Evolutionary conservation across 2,329 filamentous ascomycete species (phyloP).

Genomic region (Colletotrichum sp.): DNA sequence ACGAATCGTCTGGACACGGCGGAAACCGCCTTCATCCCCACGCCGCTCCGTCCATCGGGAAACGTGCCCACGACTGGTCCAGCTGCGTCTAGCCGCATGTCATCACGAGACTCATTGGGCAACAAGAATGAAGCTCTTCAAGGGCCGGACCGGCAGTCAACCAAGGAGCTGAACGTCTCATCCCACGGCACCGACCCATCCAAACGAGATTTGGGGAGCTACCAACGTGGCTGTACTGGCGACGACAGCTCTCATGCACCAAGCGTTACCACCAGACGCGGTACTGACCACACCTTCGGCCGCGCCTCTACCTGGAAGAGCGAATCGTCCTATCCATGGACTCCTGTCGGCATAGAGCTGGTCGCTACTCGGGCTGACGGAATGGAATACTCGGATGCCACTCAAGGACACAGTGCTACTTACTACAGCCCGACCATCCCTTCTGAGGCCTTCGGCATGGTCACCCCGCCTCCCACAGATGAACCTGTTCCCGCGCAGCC

Average conservation of each 20-base stretch:
- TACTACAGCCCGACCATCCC: conserved; percentile 47
- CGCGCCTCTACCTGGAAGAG: conserved; percentile 19
- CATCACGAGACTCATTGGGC: conserved; percentile 8
- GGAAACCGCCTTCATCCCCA: conserved; percentile 32
- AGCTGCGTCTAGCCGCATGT: conserved; percentile 2
- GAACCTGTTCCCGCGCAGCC: conserved; percentile 9
- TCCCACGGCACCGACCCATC: conserved; percentile 4
- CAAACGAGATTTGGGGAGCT: not conserved
- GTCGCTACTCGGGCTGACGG: conserved; percentile 21
- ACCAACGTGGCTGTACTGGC: conserved; percentile 9
- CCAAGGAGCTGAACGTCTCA: not conserved
- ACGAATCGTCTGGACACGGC: conserved; percentile 31
- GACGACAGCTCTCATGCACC: conserved; percentile 1
- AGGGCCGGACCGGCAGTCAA: conserved; percentile 3
- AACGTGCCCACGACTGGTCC: conserved; percentile 21
- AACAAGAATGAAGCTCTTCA: conserved; percentile 5
- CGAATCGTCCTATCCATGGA: conserved; percentile 15
- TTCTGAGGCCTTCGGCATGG: conserved; percentile 46
- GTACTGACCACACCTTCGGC: conserved; percentile 14
- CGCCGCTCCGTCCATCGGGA: conserved; percentile 32
- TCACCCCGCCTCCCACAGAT: conserved; percentile 27
- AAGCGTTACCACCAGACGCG: conserved; percentile 10
- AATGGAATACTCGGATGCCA: conserved; percentile 21
- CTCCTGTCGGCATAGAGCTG: conserved; percentile 18
- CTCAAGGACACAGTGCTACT: conserved; percentile 35